Conservation (phyloP, 306 rosid species). For the Fagus crenata region DNA sequence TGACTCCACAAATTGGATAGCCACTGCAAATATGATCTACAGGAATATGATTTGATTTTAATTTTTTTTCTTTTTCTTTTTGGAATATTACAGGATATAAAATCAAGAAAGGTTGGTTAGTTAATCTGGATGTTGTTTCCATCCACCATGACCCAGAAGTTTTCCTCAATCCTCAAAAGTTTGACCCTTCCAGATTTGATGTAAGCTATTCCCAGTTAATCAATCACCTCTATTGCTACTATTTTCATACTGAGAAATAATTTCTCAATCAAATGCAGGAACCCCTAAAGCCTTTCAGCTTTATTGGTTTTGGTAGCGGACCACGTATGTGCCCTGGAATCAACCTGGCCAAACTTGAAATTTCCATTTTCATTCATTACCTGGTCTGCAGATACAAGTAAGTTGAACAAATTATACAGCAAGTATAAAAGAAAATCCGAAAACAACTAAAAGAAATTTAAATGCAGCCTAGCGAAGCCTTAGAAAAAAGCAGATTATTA, state of each 20-base stretch:
- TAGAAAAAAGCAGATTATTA: background rate
- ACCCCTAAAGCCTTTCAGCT: slow-evolving; percentile 61
- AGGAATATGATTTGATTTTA: background rate
- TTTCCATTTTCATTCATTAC: slow-evolving; percentile 74
- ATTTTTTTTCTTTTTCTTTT: background rate
- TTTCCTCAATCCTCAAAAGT: slow-evolving; percentile 63
- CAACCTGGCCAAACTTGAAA: slow-evolving; percentile 80
- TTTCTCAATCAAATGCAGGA: slow-evolving; percentile 45
- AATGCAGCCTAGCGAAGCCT: background rate
- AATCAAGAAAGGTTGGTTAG: slow-evolving; percentile 81
- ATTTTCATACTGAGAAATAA: background rate
- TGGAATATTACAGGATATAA: slow-evolving; percentile 50
- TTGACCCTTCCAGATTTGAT: slow-evolving; percentile 83
- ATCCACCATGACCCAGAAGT: slow-evolving; percentile 70
- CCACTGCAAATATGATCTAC: background rate
- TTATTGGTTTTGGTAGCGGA: slow-evolving; percentile 86
- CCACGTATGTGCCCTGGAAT: slow-evolving; percentile 95
- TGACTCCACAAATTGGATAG: background rate
- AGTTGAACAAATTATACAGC: slow-evolving; percentile 17
- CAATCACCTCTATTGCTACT: background rate
- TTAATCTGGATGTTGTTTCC: slow-evolving; percentile 80
- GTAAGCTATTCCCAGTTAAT: slow-evolving; percentile 33
- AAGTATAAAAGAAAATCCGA: background rate
- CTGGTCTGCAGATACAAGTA: slow-evolving; percentile 77
- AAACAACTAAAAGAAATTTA: background rate